Percentiles rank a stretch among this genome's conserved stretches.
These are phyloP conservation scores for Dalbergia cochinchinensis DNA, from an alignment of 306 rosid genomes.

Conservation along the genomic window DNA sequence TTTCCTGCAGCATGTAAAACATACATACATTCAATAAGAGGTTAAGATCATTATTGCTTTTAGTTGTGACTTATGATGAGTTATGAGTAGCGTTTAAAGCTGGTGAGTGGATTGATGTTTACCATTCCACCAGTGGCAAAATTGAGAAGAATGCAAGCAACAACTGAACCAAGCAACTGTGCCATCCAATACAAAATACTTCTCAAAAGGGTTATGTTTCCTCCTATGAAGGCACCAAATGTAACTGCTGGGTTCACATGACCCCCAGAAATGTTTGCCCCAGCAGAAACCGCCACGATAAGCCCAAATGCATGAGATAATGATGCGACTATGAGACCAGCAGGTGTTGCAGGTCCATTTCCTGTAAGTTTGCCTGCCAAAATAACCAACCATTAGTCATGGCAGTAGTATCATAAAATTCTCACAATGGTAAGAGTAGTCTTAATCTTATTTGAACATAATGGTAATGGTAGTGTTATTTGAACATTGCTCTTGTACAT, in stretches of 20 bases:
- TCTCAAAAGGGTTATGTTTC: conserved; percentile 52
- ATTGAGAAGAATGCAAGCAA: conserved; percentile 51
- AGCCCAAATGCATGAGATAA: conserved; percentile 77
- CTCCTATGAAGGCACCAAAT: conserved; percentile 64
- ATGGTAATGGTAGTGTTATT: too few species aligned
- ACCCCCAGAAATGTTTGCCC: conserved; percentile 85
- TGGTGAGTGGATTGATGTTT: not conserved
- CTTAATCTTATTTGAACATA: too few species aligned
- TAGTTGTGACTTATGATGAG: not conserved
- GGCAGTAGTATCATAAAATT: not conserved
- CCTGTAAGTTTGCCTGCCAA: conserved; percentile 48
- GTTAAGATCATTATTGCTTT: not conserved
- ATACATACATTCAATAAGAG: not conserved
- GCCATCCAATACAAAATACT: conserved; percentile 56
- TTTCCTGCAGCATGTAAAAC: conserved; percentile 45
- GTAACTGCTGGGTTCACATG: conserved; percentile 91
- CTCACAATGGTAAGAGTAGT: not conserved
- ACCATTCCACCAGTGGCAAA: conserved; percentile 55
- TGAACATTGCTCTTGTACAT: too few species aligned
- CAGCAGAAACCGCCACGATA: conserved; percentile 80
- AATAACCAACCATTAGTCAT: not conserved
- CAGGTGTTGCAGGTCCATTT: conserved; percentile 51
- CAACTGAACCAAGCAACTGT: conserved; percentile 51
- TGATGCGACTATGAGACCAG: conserved; percentile 70
- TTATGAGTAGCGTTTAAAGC: not conserved